Evolutionary conservation across 2,329 filamentous ascomycete genomes (phyloP), one percentile per base, ranked within the genome.

Genomic region (Metarhizium guizhouense): DNA sequence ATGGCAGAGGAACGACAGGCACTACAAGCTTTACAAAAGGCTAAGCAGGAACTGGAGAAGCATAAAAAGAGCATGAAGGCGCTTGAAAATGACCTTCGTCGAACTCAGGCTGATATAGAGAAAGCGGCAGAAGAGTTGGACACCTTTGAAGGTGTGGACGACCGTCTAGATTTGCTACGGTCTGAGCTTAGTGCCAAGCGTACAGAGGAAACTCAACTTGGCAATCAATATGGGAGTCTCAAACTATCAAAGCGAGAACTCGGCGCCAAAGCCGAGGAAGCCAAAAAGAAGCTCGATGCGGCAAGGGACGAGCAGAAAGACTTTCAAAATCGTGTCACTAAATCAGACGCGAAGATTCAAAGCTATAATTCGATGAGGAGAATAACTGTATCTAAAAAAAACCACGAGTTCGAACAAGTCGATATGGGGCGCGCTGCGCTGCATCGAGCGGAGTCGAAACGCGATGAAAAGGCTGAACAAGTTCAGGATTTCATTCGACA

Each of bases 81-180:
- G 1, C 69, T 90, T 16, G 78, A 79, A 57, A 70, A 81, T 43
- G 71, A 77, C 3, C 67, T 79, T 38, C 85, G 90, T 58, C 71
- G 74, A 53, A 80, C 84, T 6, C 80, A 86, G 53, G 83, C 86
- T 53, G 73, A 76, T 6, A 76, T 87, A 7, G 73, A 77, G 48
- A 63, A 54, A 60, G 69, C 57, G 63, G 79, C 50, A 64, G 81
- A 83, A 54, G 81, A 83, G 48, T 76, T 95, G 43, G 84, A 90
- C 59, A 77, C 74, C 30, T 81, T 82, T 50, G 80, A 88, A 57
- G 85, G 86, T 3, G 82, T 84, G 54, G 89, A 90, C 64, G 85
- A 82, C 51, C 78, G 79, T 53, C 73, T 93, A 1, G 79, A 84
- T 49, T 72, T 73, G 13, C 73, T 90, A 2, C 79, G 79, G 54